Base-by-base conservation (phyloP, 2,329 filamentous ascomycete genomes). In the Epichloe aotearoae region DNA sequence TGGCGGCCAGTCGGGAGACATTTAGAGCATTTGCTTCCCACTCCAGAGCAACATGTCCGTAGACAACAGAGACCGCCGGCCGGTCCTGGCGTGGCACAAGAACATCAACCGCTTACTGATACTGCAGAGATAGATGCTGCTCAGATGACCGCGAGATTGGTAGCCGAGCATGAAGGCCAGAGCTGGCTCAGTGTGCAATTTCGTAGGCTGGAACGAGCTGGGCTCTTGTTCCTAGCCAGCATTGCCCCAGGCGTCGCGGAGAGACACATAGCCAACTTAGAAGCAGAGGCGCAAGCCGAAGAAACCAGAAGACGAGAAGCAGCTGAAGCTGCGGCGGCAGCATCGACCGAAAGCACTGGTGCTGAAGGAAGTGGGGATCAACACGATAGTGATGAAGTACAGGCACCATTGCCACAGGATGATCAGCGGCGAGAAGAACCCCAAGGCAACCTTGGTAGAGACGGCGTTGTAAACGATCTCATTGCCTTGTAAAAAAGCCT, bases 181-280 rank as follows among this genome's bases (percentile, higher is more conserved):
- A 58, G 55, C 12, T 69, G 67, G 67, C 40, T 69, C 26, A 39
- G 60, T 11, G 57, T 56, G 8, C 74, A 76, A 51, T 63, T 76
- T 5, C 70, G 79, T 51, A 68, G 77, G 11, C 58, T 79, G 6
- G 80, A 84, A 63, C 73, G 81, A 54, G 76, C 79, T 17, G 71
- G 76, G 0, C 71, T 84, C 15, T 67, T 84, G 23, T 84, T 84
- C 58, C 66, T 84, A 20, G 81, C 81, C 19, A 84, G 81, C 60
- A 74, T 84, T 53, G 78, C 80, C 2, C 81, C 81, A 1, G 81
- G 81, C 10, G 73, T 84, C 23, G 80, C 80, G 1, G 81, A 84
- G 64, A 69, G 79, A 46, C 81, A 84, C 54, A 83, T 84, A 53
- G 76, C 74, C 23, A 72, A 76, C 43, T 62, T 80, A 2, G 76